A percentile compares a stretch with the other conserved stretches of the same genome.
Conservation (phyloP, 495 filamentous ascomycete species). For the Xylaria sp. region DNA sequence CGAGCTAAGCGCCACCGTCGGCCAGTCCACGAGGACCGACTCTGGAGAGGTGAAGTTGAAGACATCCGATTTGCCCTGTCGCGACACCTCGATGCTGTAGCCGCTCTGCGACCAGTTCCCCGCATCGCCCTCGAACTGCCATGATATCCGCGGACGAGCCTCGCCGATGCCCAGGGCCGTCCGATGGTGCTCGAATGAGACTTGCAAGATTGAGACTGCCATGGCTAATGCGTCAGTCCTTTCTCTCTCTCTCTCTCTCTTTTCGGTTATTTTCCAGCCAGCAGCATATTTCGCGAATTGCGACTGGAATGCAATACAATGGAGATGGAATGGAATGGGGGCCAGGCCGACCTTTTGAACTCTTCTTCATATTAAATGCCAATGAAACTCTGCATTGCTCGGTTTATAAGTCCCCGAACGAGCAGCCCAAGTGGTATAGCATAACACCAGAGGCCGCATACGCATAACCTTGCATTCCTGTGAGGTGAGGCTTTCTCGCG, state of each 20-base stretch:
- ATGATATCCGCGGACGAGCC: conserved; percentile 40
- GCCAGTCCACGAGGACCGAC: conserved; percentile 61
- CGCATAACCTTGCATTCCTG: conserved; percentile 1
- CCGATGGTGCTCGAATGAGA: conserved; percentile 43
- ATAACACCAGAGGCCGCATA: neutral
- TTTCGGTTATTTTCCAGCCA: too few species aligned
- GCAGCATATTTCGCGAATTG: neutral
- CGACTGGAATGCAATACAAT: neutral
- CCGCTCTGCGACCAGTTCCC: conserved; percentile 36
- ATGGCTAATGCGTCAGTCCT: conserved; percentile 20
- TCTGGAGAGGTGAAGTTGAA: conserved; percentile 39
- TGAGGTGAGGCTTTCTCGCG: neutral
- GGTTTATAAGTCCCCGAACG: neutral
- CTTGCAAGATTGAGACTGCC: conserved; percentile 41
- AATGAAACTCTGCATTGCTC: neutral
- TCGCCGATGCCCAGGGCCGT: conserved; percentile 39
- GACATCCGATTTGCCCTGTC: conserved; percentile 27
- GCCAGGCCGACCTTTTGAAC: conserved; percentile 15
- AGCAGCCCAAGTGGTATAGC: neutral
- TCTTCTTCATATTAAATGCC: neutral
- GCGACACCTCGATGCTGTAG: conserved; percentile 38
- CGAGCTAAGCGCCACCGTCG: conserved; percentile 49
- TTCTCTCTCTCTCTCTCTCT: neutral
- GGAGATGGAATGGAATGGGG: too few species aligned
- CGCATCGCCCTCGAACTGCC: conserved; percentile 37